Evolutionary conservation across 768 basidiomycete genomes (phyloP).

Genomic region (Podaxis sp.): DNA sequence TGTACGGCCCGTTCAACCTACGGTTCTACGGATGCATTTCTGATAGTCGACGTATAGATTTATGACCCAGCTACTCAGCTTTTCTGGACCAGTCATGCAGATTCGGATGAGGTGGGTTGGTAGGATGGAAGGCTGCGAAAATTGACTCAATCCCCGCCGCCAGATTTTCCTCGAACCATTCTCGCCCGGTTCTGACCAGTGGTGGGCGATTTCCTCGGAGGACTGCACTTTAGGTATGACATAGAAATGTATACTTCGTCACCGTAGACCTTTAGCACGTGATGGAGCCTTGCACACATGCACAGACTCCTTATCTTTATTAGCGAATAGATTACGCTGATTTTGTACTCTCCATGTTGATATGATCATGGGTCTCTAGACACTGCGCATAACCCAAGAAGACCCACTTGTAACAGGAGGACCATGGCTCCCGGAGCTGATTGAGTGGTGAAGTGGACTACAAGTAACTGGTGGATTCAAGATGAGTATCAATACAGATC

Average conservation of each 20-base stretch:
- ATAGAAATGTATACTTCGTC: not conserved
- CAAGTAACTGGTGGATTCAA: no score
- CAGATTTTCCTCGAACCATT: constrained; percentile 10
- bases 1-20: not conserved
- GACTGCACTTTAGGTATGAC: not conserved
- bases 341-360: not conserved
- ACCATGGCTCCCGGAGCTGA: no score
- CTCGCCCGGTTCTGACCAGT: constrained; percentile 8
- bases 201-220: constrained; percentile 11
- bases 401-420: no score
- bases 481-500: no score
- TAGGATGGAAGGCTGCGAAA: no score
- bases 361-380: no score
- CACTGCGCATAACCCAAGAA: no score
- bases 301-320: not conserved
- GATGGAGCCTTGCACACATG: not conserved
- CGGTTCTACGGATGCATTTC: not conserved
- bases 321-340: not conserved
- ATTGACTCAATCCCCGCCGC: not conserved
- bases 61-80: constrained; percentile 8
- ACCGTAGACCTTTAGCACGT: not conserved
- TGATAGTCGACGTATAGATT: not conserved
- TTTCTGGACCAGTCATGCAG: constrained; percentile 6
- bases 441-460: no score
- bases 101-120: constrained; percentile 1